Conservation (phyloP, 495 filamentous ascomycete genomes). For the Tuber borchii region DNA sequence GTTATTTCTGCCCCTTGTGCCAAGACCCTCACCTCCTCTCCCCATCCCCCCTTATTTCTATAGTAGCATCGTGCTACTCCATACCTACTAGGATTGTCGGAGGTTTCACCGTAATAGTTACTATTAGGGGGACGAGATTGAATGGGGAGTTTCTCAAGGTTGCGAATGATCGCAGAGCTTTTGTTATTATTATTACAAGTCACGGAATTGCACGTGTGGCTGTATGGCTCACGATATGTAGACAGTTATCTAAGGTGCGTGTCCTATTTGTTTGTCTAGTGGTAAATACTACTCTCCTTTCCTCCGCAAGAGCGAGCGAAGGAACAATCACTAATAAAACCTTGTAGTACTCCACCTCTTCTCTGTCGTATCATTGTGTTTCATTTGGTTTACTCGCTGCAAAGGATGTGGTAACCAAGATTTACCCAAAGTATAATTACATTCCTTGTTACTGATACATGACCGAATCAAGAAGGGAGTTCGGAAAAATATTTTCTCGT, state of each 20-base stretch:
- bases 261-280: not conserved
- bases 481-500: too few species aligned
- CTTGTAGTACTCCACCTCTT: not conserved
- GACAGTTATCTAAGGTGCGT: not conserved
- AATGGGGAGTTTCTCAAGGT: too few species aligned
- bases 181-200: too few species aligned
- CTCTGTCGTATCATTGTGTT: not conserved
- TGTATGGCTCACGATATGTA: not conserved
- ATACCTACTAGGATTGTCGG: too few species aligned
- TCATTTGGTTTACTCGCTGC: not conserved
- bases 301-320: not conserved
- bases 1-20: too few species aligned
- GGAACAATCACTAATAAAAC: not conserved
- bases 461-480: not conserved
- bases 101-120: too few species aligned
- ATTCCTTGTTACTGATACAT: not conserved
- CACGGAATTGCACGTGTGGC: too few species aligned
- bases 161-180: too few species aligned
- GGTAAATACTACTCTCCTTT: not conserved
- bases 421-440: not conserved
- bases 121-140: too few species aligned
- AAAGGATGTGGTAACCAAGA: not conserved
- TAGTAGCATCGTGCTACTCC: too few species aligned
- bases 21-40: too few species aligned
- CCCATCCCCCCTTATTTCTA: too few species aligned